Evolutionary conservation across 2,329 filamentous ascomycete genomes (phyloP), one percentile per base, ranked within the genome.

Genomic region (Colletotrichum higginsianum): DNA sequence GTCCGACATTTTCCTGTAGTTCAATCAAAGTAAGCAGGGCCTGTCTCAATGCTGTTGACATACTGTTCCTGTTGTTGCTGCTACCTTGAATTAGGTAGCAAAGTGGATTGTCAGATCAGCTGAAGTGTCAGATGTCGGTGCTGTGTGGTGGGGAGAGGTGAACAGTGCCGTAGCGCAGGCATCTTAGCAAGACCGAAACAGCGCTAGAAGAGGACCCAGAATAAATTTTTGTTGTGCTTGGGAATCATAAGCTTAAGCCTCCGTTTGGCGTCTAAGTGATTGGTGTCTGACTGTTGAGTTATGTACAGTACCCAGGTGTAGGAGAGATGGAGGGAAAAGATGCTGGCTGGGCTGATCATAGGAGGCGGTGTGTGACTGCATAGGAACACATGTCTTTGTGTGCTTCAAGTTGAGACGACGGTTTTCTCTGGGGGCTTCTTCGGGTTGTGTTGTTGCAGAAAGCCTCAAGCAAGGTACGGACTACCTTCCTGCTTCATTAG

Each of bases 141-240:
- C 44, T 58, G 50, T 58, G 50, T 58, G 44, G 30, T 40, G 35
- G 58, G 23, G 30, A 23, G n/a, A 16, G 42, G 40, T 63, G 38
- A 42, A 38, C 30, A n/a, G 40, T 55, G 16, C 42, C n/a, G 26
- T 15, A 50, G 65, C 57, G 68, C n/a, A 63, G 52, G 65, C 26
- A 18, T 56, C 35, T 42, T 30, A 44, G 38, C 52, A 38, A 53
- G 30, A 50, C 21, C 69, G 69, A 69, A 72, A 72, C 69, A 60
- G 47, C 65, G 69, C 69, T 69, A 64, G 58, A 72, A 47, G 56
- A 60, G 47, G 66, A 16, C 58, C 65, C 65, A 68, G 69, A 60
- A 68, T 63, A 71, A 68, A 71, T 64, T 53, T 71, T 52, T 71
- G 53, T 40, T 67, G 44, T 71, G 63, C 57, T 66, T 66, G 53